phyloP scores from a whole-genome alignment of 345 rosid genomes.

The Lepidium sativum region DNA sequence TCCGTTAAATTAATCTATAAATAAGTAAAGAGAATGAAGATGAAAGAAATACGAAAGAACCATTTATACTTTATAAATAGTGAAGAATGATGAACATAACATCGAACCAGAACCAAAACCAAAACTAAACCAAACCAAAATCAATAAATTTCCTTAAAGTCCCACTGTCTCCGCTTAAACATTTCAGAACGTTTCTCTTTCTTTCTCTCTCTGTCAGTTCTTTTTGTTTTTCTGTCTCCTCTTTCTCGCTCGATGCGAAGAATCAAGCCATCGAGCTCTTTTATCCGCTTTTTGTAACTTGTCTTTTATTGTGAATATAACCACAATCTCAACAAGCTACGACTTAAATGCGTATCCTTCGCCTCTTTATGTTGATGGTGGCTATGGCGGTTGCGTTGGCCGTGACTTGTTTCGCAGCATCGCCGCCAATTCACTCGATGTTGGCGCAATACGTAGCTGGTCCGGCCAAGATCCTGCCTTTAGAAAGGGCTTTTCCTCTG shows the following conservation, averaged over 20 bases:
- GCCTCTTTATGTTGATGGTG: conserved; percentile 15
- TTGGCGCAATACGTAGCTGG: conserved; percentile 22
- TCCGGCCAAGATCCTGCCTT: conserved; percentile 33
- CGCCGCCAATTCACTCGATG: conserved; percentile 3
- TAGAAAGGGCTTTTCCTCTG: conserved; percentile 64
- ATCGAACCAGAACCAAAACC: not conserved
- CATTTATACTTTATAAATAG: not conserved
- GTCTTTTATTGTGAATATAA: not conserved
- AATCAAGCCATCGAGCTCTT: conserved; percentile 29
- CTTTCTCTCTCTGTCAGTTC: conserved; percentile 14
- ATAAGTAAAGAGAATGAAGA: not conserved
- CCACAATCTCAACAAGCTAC: not conserved
- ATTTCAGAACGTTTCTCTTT: conserved; percentile 15
- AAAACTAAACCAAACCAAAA: not conserved
- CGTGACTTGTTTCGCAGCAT: conserved; percentile 1
- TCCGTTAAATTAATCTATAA: not conserved
- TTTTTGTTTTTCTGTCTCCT: conserved; percentile 8
- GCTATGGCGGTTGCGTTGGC: conserved; percentile 9
- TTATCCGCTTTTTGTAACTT: not conserved
- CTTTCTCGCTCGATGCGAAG: conserved; percentile 28
- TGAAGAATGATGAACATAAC: not conserved
- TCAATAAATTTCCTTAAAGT: not conserved
- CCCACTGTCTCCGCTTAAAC: conserved; percentile 16
- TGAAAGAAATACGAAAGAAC: not conserved
- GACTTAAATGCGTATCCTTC: conserved; percentile 28